Evolutionary conservation across 2,329 filamentous ascomycete genomes (phyloP).

Genomic region (Fusarium lyarnte): DNA sequence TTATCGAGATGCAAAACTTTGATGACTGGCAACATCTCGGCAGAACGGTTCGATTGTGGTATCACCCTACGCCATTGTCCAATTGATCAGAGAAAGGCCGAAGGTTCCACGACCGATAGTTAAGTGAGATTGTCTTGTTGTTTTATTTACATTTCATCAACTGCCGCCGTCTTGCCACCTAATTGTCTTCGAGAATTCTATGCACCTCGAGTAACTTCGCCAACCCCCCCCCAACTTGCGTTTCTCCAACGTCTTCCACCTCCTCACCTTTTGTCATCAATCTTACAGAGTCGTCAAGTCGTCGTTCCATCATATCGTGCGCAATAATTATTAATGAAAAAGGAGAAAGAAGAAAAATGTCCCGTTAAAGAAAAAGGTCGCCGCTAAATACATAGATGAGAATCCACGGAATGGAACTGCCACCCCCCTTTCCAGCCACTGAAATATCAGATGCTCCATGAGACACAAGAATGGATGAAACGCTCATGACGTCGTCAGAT

Average conservation of each 20-base stretch:
- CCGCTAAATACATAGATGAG: constrained; percentile 42
- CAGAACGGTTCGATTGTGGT: background rate
- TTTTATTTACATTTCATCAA: constrained; percentile 23
- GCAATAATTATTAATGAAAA: constrained; percentile 27
- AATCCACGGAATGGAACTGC: constrained; percentile 39
- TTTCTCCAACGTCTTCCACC: background rate
- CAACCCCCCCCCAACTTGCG: background rate
- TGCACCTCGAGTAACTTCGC: background rate
- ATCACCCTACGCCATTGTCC: background rate
- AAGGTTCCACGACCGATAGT: background rate
- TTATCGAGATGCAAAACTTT: background rate
- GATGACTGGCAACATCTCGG: background rate
- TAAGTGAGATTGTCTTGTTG: background rate
- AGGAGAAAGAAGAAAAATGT: constrained; percentile 26
- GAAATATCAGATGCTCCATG: constrained; percentile 40
- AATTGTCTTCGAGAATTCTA: background rate
- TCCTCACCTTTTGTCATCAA: constrained; percentile 22
- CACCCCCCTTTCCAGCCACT: constrained; percentile 36
- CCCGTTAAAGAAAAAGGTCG: constrained; percentile 38
- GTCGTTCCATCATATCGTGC: constrained; percentile 29
- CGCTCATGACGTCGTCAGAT: constrained; percentile 42
- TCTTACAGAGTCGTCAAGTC: constrained; percentile 29
- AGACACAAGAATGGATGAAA: constrained; percentile 38
- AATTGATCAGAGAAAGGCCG: constrained; percentile 2
- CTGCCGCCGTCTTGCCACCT: constrained; percentile 2